These are phyloP conservation scores for Citrus australasica DNA, from an alignment of 345 rosid species.

Conservation along the genomic window DNA sequence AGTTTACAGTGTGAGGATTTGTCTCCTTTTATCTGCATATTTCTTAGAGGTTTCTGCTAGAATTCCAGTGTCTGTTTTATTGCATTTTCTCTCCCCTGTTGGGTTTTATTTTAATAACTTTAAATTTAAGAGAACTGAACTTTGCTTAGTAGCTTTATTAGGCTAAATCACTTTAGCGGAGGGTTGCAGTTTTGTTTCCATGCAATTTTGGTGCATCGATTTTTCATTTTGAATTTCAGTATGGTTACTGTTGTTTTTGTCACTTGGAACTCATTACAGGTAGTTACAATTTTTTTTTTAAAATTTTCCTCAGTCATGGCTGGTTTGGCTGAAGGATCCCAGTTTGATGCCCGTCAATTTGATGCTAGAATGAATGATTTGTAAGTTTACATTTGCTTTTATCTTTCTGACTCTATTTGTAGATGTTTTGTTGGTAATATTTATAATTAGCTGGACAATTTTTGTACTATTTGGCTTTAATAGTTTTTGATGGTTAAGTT, in stretches of 20 bases:
- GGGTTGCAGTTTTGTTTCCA: not conserved
- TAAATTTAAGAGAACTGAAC: not conserved
- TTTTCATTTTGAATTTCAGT: not conserved
- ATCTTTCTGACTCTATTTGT: not conserved
- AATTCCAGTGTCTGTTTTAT: not conserved
- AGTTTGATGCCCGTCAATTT: constrained; percentile 42
- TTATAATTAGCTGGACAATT: not conserved
- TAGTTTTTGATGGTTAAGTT: not conserved
- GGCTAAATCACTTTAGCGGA: not conserved
- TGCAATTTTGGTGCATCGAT: not conserved
- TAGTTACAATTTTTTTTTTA: not conserved
- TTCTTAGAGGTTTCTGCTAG: not conserved
- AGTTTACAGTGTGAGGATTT: not conserved
- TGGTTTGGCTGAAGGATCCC: constrained; percentile 38
- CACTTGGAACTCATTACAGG: not conserved
- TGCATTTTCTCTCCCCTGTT: not conserved
- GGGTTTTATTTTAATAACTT: not conserved
- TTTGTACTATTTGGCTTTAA: not conserved
- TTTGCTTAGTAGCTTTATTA: not conserved
- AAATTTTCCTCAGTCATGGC: constrained; percentile 39
- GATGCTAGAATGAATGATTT: constrained; percentile 47
- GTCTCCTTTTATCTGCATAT: not conserved
- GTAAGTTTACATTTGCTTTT: constrained; percentile 22
- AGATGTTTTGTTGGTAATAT: not conserved
- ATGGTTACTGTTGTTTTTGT: not conserved